phyloP scores from a whole-genome alignment of 441 rosid genomes.

The Populus tomentosa region DNA sequence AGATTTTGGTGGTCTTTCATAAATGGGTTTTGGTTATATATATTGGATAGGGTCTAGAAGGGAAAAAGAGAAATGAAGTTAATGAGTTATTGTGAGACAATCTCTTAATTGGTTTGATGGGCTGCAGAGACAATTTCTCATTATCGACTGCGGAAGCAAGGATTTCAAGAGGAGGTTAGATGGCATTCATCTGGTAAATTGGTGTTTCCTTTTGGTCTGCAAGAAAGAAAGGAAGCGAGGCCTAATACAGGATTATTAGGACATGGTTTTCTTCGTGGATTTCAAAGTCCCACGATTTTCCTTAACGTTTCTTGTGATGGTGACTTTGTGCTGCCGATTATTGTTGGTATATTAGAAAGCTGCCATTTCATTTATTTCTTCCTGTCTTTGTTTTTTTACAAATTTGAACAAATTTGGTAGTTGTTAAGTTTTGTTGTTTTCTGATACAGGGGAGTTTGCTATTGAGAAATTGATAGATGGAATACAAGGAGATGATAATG shows the following conservation, averaged over 20 bases:
- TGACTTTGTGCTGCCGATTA: conserved; percentile 72
- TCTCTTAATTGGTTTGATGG: conserved; percentile 20
- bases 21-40: background rate
- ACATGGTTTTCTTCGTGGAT: conserved; percentile 54
- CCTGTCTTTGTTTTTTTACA: background rate
- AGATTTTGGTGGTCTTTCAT: background rate
- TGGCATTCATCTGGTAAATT: conserved; percentile 25
- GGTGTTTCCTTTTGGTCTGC: conserved; percentile 15
- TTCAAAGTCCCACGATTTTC: conserved; percentile 79
- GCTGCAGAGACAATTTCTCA: too few species aligned
- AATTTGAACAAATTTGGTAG: background rate
- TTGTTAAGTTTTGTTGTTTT: conserved; percentile 14
- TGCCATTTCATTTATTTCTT: background rate
- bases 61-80: background rate
- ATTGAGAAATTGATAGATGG: conserved; percentile 56
- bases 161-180: conserved; percentile 31
- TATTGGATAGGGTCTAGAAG: background rate
- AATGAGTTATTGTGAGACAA: conserved; percentile 27
- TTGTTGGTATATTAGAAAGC: conserved; percentile 47
- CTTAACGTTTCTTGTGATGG: conserved; percentile 85
- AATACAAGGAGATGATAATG: conserved; percentile 31
- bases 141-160: conserved; percentile 24
- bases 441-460: conserved; percentile 63
- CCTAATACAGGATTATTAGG: conserved; percentile 43
- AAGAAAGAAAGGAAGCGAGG: conserved; percentile 19